Conservation (phyloP, 139 green algal genomes). For the Chlorella sp. region DNA sequence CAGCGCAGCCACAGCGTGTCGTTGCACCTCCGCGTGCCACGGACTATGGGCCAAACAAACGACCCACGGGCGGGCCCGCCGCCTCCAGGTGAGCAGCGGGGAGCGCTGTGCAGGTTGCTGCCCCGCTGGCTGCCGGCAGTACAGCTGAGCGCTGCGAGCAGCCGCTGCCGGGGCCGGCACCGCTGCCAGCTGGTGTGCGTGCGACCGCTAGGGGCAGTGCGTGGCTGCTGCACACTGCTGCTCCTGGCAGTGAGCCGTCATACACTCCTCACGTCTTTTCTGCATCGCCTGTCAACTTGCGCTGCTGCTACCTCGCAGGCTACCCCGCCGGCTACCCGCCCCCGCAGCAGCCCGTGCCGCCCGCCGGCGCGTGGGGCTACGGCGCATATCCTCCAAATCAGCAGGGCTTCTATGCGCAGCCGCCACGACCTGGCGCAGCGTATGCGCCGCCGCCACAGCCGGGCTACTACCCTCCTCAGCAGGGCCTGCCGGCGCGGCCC, state of each 20-base stretch:
- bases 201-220: neutral
- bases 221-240: neutral
- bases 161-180: neutral
- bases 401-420: neutral
- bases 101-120: no score
- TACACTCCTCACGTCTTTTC: no score
- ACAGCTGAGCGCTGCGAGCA: neutral
- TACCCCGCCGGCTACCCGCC: constrained; percentile 9
- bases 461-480: neutral
- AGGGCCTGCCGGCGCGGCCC: constrained; percentile 9
- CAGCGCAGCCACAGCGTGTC: neutral
- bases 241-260: no score
- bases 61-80: no score
- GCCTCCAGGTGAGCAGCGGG: no score
- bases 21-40: neutral
- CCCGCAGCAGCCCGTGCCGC: neutral
- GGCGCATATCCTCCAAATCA: neutral
- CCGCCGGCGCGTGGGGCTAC: neutral
- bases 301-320: neutral
- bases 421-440: no score
- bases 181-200: neutral
- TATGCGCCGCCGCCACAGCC: neutral
- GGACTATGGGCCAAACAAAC: no score
- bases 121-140: no score
- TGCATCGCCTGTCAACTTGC: no score